phyloP scores from a whole-genome alignment of 371 early-diverging fungal species.

The Rhizopus arrhizus region DNA sequence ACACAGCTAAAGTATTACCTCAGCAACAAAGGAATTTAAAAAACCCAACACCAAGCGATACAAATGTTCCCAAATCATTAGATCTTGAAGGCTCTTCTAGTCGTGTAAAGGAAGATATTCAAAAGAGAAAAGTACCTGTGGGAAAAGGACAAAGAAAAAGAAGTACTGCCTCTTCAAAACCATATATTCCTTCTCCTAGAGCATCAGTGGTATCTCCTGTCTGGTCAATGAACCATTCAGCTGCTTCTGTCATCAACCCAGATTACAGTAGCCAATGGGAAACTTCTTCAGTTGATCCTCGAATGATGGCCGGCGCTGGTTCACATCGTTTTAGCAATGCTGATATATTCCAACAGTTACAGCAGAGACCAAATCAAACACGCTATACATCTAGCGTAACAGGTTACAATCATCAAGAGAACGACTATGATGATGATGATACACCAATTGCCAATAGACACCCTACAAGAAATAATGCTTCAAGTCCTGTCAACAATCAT shows the following conservation, averaged over 20 bases:
- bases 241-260: slow-evolving; percentile 9
- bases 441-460: slow-evolving; percentile 31
- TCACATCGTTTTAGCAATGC: slow-evolving; percentile 6
- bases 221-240: slow-evolving; percentile 23
- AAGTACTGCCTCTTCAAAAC: neutral
- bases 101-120: slow-evolving; percentile 2
- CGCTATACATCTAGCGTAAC: slow-evolving; percentile 9
- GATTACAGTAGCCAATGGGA: slow-evolving; percentile 17
- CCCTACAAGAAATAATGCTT: slow-evolving; percentile 30
- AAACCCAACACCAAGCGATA: neutral
- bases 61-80: neutral
- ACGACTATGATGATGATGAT: slow-evolving; percentile 25
- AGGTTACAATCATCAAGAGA: slow-evolving; percentile 11
- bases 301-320: slow-evolving; percentile 17
- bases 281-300: slow-evolving; percentile 29
- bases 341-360: slow-evolving; percentile 2
- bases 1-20: neutral
- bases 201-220: slow-evolving; percentile 1
- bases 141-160: neutral
- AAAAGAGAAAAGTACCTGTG: slow-evolving; percentile 2
- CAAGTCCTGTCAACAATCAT: slow-evolving; percentile 16
- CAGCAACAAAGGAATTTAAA: neutral
- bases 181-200: neutral
- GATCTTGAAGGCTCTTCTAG: slow-evolving; percentile 9
- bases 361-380: neutral